Conservation (phyloP, 2,329 filamentous ascomycete species). For the Trichothecium sympodiale region DNA sequence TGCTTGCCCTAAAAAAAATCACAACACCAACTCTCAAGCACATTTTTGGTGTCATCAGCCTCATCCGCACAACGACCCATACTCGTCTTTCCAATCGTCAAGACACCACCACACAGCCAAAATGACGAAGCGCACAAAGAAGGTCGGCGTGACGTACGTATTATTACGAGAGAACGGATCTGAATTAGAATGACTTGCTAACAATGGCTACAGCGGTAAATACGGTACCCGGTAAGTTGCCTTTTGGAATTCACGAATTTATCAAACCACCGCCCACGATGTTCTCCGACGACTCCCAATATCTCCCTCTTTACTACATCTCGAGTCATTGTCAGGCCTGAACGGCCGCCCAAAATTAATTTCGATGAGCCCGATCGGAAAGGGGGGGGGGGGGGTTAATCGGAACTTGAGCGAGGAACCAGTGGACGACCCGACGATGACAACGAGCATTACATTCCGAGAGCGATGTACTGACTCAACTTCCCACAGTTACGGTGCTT, state of each 20-base stretch:
- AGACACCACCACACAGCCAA: slow-evolving; percentile 34
- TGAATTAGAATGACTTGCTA: no score
- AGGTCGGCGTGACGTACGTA: slow-evolving; percentile 81
- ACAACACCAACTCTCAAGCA: slow-evolving; percentile 23
- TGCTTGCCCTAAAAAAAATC: slow-evolving; percentile 31
- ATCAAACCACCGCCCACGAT: slow-evolving; percentile 1
- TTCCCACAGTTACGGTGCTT: slow-evolving; percentile 81
- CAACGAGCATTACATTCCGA: neutral
- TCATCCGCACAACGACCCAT: slow-evolving; percentile 6
- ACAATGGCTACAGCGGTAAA: slow-evolving; percentile 48
- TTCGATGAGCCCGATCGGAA: no score
- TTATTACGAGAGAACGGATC: no score
- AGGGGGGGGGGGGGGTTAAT: no score
- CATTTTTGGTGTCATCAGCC: slow-evolving; percentile 20
- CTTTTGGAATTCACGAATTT: slow-evolving; percentile 1
- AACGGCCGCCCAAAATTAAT: no score
- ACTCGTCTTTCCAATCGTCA: slow-evolving; percentile 18
- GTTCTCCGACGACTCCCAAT: neutral
- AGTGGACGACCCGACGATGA: neutral
- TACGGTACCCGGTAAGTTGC: slow-evolving; percentile 81
- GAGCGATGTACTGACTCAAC: slow-evolving; percentile 14
- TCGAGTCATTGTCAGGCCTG: no score
- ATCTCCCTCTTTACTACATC: neutral
- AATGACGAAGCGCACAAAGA: slow-evolving; percentile 93
- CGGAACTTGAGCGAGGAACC: neutral